Evolutionary conservation across 352 stramenopile genomes (phyloP).

Genomic region (Pythium periplocum): DNA sequence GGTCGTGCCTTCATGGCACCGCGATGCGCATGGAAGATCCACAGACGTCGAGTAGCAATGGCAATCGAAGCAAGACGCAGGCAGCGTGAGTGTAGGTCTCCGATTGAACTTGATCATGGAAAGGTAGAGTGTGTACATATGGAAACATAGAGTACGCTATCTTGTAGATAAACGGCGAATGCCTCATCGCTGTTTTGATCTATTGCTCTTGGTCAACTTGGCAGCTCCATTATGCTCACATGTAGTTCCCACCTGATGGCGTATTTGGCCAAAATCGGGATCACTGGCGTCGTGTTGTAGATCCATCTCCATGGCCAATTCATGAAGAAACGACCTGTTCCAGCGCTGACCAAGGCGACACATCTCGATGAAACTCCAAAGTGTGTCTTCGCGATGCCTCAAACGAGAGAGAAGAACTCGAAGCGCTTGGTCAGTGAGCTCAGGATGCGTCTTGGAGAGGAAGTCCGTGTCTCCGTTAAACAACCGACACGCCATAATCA

Average conservation of each 20-base stretch:
- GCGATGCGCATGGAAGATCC: not conserved
- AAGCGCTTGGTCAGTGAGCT: not conserved
- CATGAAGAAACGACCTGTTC: not conserved
- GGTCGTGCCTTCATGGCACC: not conserved
- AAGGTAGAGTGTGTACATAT: too few species aligned
- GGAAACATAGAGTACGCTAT: too few species aligned
- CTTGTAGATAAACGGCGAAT: too few species aligned
- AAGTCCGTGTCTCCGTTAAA: conserved; percentile 19
- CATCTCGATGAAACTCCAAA: not conserved
- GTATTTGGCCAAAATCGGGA: too few species aligned
- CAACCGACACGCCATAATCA: conserved; percentile 5
- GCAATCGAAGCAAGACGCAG: too few species aligned
- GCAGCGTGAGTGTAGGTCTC: too few species aligned
- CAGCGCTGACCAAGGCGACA: not conserved
- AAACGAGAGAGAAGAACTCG: not conserved
- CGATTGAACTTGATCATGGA: too few species aligned
- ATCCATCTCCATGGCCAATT: conserved; percentile 8
- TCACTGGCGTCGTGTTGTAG: conserved; percentile 13
- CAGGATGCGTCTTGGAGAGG: conserved; percentile 1
- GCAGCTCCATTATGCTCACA: too few species aligned
- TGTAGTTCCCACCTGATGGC: too few species aligned
- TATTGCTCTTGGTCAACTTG: too few species aligned
- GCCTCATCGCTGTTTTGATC: too few species aligned
- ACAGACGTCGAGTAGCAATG: not conserved
- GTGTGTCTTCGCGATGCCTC: not conserved